Evolutionary conservation across 352 stramenopile genomes (phyloP).

Genomic region (Phytophthora sansomeana): DNA sequence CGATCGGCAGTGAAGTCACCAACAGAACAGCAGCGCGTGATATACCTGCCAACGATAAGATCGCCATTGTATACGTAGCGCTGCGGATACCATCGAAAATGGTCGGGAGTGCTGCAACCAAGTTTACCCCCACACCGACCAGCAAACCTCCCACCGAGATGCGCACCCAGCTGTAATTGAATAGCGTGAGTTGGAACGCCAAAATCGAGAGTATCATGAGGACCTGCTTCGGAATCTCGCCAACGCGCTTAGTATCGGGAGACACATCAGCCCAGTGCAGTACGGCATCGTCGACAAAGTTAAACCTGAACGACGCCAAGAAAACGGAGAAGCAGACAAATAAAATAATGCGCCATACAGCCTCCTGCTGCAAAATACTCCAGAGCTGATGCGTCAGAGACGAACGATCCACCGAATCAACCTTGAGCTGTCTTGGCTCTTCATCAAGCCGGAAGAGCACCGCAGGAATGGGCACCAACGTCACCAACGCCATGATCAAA

Average conservation of each 20-base stretch:
- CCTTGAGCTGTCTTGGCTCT: conserved; percentile 76
- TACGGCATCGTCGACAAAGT: conserved; percentile 58
- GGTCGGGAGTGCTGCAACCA: conserved; percentile 51
- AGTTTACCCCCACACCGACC: conserved; percentile 41
- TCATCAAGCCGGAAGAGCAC: conserved; percentile 75
- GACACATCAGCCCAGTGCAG: conserved; percentile 55
- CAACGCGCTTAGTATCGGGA: conserved; percentile 46
- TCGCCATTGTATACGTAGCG: conserved; percentile 56
- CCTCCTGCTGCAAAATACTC: conserved; percentile 80
- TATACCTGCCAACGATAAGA: conserved; percentile 56
- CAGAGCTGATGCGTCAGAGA: conserved; percentile 72
- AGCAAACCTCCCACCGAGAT: conserved; percentile 58
- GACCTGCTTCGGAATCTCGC: conserved; percentile 53
- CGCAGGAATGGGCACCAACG: conserved; percentile 68
- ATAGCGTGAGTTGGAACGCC: conserved; percentile 61
- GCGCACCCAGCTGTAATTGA: conserved; percentile 82
- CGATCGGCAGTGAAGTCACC: conserved; percentile 67
- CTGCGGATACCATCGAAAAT: conserved; percentile 57
- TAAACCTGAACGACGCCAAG: conserved; percentile 70
- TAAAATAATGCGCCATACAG: conserved; percentile 76
- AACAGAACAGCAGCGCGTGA: conserved; percentile 47
- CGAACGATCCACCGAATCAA: conserved; percentile 68
- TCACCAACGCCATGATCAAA: conserved; percentile 71
- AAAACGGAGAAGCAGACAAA: conserved; percentile 75
- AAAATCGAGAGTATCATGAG: conserved; percentile 59